A percentile compares a stretch with the other conserved stretches of the same genome.
Evolutionary conservation across 805 yeast species (phyloP).

Genomic region (Metschnikowia cubensis): DNA sequence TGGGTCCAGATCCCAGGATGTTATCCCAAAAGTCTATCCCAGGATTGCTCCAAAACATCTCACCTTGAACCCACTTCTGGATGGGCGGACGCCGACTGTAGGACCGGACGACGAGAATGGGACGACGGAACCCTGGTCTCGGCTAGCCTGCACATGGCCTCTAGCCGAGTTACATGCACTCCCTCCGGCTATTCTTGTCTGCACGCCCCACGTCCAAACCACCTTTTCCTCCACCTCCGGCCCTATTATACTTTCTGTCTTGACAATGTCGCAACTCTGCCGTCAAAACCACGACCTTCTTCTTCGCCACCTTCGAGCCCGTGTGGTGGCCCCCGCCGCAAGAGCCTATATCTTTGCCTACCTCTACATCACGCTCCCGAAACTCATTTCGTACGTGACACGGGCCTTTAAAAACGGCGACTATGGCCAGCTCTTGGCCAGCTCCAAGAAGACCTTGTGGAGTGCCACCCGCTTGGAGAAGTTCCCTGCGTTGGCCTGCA

Average conservation of each 20-base stretch:
- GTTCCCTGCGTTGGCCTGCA: constrained; percentile 35
- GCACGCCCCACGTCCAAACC: too few species aligned
- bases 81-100: too few species aligned
- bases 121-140: too few species aligned
- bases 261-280: not conserved
- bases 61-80: too few species aligned
- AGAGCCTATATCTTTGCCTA: constrained; percentile 34
- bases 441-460: constrained; percentile 17
- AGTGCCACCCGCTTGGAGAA: constrained; percentile 28
- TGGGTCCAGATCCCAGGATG: too few species aligned
- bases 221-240: too few species aligned
- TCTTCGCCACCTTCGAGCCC: not conserved
- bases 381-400: constrained; percentile 18
- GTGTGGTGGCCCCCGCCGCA: constrained; percentile 24
- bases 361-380: constrained; percentile 33
- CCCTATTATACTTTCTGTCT: not conserved
- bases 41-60: too few species aligned
- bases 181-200: too few species aligned
- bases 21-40: too few species aligned
- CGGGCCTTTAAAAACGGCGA: constrained; percentile 15
- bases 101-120: too few species aligned
- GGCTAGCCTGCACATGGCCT: too few species aligned
- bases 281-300: not conserved
- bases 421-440: constrained; percentile 14
- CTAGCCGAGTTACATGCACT: too few species aligned